Evolutionary conservation across 495 filamentous ascomycete species (phyloP).

Genomic region (Xylaria venustula): DNA sequence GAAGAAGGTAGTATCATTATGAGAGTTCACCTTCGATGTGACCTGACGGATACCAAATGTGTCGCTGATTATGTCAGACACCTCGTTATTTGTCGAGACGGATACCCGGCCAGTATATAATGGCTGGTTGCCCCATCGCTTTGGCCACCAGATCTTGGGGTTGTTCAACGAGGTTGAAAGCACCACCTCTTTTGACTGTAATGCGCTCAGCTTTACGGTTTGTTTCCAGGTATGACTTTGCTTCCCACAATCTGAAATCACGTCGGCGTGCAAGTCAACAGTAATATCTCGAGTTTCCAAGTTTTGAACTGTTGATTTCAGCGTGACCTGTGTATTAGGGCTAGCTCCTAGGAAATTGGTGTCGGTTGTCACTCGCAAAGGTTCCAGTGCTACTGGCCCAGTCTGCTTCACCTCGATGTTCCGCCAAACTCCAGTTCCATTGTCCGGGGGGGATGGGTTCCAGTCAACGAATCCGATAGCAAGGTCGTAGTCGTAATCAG

Average conservation of each 20-base stretch:
- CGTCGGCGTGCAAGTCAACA: slow-evolving; percentile 37
- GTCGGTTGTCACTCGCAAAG: slow-evolving; percentile 48
- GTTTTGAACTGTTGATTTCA: slow-evolving; percentile 52
- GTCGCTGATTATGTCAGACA: slow-evolving; percentile 43
- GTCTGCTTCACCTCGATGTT: slow-evolving; percentile 59
- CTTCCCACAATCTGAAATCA: slow-evolving; percentile 31
- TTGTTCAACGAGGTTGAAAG: slow-evolving; percentile 35
- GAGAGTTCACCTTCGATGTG: slow-evolving; percentile 46
- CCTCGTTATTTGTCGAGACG: slow-evolving; percentile 27
- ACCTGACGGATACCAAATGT: slow-evolving; percentile 59
- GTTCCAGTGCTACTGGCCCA: slow-evolving; percentile 50
- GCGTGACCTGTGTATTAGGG: slow-evolving; percentile 38
- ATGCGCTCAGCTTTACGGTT: slow-evolving; percentile 36
- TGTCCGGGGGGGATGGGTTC: slow-evolving; percentile 62
- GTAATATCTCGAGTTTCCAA: slow-evolving; percentile 37
- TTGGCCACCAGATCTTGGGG: slow-evolving; percentile 50
- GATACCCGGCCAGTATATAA: slow-evolving; percentile 40
- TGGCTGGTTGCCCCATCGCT: slow-evolving; percentile 49
- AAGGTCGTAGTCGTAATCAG: slow-evolving; percentile 58
- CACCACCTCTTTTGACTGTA: slow-evolving; percentile 36
- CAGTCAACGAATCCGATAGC: slow-evolving; percentile 63
- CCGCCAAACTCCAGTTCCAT: slow-evolving; percentile 61
- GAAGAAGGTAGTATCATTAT: slow-evolving; percentile 55
- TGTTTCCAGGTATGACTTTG: slow-evolving; percentile 25
- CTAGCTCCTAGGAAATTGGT: slow-evolving; percentile 28